Evolutionary conservation across 2,329 filamentous ascomycete genomes (phyloP), one percentile per base, ranked within the genome.

Genomic region (Cladosporium sp.): DNA sequence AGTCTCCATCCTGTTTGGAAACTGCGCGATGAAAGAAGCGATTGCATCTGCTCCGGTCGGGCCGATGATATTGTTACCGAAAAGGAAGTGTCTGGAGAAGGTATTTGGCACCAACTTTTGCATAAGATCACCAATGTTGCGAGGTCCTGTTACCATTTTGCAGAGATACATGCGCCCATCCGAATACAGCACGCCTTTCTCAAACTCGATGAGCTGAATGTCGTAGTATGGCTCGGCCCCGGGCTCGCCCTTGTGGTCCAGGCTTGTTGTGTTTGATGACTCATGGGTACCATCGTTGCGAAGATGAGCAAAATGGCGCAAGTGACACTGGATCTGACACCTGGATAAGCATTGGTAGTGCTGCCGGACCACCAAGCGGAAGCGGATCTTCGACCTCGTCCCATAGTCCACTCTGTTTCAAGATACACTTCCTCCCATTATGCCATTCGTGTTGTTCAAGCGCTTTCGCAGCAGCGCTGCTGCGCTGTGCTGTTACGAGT

Each of bases 31-130:
- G 58, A 78, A 79, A 7, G 64, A 58, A 25, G 72, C 68, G 49
- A 78, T 74, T 33, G 69, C 70, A 33, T 64, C 61, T 2, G 73
- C 75, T 12, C 76, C 77, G 27, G 68, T 63, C 0, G 72, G 72
- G 4, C 76, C 76, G 54, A 79, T 75, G 56, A 77, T 75, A 49
- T 78, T 79, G 60, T 79, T 78, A 7, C 76, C 76, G 32, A 79
- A 64, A 40, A 79, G 62, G 57, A 80, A 78, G 53, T 79, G 77
- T 30, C 65, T 67, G 42, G 78, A 69, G 58, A 74, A 75, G 15
- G 61, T 59, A 56, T 78, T 78, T 2, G 64, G 58, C 39, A 70
- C 69, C 53, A 79, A 64, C 46, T 70, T 73, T 38, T 74, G 61
- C 69, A 79, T 77, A 39, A 79, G 62, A n/a, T 66, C 64, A 22